A percentile compares a stretch with the other conserved stretches of the same genome.
phyloP scores from a whole-genome alignment of 306 rosid species.

The Castanea sativa region DNA sequence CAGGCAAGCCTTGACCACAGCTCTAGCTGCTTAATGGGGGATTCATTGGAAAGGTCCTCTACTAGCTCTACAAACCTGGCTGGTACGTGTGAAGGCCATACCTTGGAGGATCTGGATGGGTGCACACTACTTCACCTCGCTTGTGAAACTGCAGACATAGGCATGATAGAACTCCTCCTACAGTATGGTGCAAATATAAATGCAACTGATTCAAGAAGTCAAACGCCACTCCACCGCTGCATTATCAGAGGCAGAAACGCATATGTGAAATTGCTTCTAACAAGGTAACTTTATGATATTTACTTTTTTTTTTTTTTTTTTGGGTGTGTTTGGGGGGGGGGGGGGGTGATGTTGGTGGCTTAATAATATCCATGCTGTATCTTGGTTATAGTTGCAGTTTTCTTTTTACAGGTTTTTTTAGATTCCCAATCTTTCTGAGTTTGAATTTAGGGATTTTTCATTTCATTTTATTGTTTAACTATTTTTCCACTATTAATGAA shows the following conservation, averaged over 20 bases:
- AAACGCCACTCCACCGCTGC: constrained; percentile 80
- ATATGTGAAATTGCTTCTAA: constrained; percentile 64
- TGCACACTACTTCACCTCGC: constrained; percentile 92
- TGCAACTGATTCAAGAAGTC: constrained; percentile 72
- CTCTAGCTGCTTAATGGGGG: constrained; percentile 48
- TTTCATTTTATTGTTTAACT: not conserved
- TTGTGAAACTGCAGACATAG: constrained; percentile 89
- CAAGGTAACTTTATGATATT: constrained; percentile 58
- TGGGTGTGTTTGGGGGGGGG: not conserved
- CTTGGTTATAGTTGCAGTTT: not conserved
- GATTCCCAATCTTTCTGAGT: not conserved
- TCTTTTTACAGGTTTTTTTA: not conserved
- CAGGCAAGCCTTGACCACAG: constrained; percentile 56
- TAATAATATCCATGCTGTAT: not conserved
- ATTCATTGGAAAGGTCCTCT: constrained; percentile 72
- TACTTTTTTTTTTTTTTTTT: constrained; percentile 1
- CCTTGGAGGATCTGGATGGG: constrained; percentile 66
- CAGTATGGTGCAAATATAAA: constrained; percentile 91
- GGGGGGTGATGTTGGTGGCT: not conserved
- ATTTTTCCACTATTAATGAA: not conserved
- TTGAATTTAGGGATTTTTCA: not conserved
- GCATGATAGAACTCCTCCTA: constrained; percentile 94
- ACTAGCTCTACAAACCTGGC: constrained; percentile 45
- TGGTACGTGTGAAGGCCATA: constrained; percentile 58
- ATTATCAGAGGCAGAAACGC: constrained; percentile 60